Evolutionary conservation across 108 stramenopile genomes (phyloP).

Genomic region (Nannochloropsis oceanica): DNA sequence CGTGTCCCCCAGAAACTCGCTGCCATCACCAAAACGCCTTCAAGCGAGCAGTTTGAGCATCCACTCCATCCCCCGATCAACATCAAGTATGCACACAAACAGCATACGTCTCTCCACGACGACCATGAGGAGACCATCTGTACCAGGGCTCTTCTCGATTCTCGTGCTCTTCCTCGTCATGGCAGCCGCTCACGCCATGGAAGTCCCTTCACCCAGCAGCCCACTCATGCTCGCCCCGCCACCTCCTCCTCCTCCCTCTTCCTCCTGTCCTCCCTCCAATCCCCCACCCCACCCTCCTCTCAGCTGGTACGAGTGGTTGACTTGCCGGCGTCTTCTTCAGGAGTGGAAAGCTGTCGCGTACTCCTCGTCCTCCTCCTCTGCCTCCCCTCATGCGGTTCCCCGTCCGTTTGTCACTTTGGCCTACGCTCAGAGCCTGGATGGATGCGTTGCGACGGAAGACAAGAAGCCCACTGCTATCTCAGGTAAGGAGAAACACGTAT

Average conservation of each 20-base stretch:
- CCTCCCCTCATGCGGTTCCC: neutral
- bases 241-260: neutral
- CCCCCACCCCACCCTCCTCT: neutral
- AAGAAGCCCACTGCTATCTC: slow-evolving; percentile 1
- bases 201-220: neutral
- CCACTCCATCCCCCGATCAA: neutral
- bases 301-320: neutral
- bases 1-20: too few species aligned
- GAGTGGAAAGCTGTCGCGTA: neutral
- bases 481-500: neutral
- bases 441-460: slow-evolving; percentile 17
- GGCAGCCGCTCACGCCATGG: neutral
- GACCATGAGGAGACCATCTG: neutral
- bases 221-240: neutral
- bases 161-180: neutral
- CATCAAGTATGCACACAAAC: neutral
- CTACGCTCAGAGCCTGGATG: slow-evolving; percentile 37
- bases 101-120: neutral
- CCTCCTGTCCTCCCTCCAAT: neutral
- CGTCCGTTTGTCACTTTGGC: slow-evolving; percentile 32
- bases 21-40: neutral
- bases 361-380: too few species aligned
- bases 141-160: neutral
- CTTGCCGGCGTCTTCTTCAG: neutral
- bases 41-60: too few species aligned